A percentile compares a stretch with the other conserved stretches of the same genome.
Conservation (phyloP, 768 basidiomycete genomes). For the Hygrocybe coccinea region DNA sequence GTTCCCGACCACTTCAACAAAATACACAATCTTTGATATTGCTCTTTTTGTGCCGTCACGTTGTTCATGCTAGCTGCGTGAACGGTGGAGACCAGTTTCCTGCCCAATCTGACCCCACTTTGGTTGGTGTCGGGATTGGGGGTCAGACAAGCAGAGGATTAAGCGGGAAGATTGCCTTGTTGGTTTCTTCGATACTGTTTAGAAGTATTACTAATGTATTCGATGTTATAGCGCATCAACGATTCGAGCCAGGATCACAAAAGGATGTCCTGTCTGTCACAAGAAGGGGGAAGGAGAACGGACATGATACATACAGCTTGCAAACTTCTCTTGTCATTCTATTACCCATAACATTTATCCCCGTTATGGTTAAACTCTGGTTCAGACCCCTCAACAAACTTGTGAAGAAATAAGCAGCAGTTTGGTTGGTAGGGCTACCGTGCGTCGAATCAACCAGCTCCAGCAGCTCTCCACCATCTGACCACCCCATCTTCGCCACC, state of each 20-base stretch:
- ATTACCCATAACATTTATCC: neutral
- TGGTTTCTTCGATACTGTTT: constrained; percentile 28
- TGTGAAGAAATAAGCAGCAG: neutral
- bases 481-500: constrained; percentile 74
- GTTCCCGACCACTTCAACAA: constrained; percentile 53
- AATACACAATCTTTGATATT: constrained; percentile 57
- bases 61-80: constrained; percentile 77
- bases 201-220: neutral
- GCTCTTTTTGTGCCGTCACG: constrained; percentile 83
- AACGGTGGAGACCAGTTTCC: constrained; percentile 63
- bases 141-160: constrained; percentile 39
- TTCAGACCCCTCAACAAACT: too few species aligned
- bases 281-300: constrained; percentile 48
- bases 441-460: constrained; percentile 27
- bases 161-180: constrained; percentile 79
- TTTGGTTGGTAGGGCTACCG: neutral
- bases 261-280: constrained; percentile 78
- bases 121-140: constrained; percentile 42
- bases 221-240: constrained; percentile 54
- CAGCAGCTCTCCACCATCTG: constrained; percentile 75
- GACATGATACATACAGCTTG: constrained; percentile 16
- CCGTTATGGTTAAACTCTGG: neutral
- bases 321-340: neutral
- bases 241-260: constrained; percentile 55
- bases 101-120: constrained; percentile 49